Base-by-base conservation (phyloP, 2,329 filamentous ascomycete genomes). In the Corynespora cassiicola region DNA sequence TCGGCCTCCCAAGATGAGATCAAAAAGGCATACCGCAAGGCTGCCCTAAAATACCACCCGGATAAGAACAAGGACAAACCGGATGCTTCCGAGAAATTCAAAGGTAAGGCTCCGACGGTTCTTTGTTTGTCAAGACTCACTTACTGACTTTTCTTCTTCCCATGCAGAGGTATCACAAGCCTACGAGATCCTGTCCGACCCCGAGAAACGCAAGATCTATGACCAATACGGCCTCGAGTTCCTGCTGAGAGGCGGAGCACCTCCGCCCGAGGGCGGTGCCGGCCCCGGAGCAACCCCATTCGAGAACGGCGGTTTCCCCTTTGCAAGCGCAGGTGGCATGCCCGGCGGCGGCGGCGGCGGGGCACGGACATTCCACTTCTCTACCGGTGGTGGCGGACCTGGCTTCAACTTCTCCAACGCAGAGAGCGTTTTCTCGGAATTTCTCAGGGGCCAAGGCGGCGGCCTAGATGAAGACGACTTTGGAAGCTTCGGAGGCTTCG, bases 61-160 rank as follows among this genome's bases (percentile, higher is more conserved):
- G 94, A 99, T 77, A 99, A 97, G 79, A 99, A 97, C 79, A 91
- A 91, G 71, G 86, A 95, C 73, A 90, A 92, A 58, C 84, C 90
- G 19, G 75, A 83, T 35, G 89, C 92, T 7, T 78, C 83, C 45
- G 94, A 97, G 68, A 96, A 92, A 72, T 99, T 99, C 79, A 99
- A 99, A 75, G 79, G 79, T 79, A 70, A 48, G 69, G 56, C 26
- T 20, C 29, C 33, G 22, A 15, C 19, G 12, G 7, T 12, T 15
- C 18, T 23, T 5, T 15, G 2, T 32, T 12, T 43, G 17, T 30
- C n/a, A 9, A 8, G 15, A 15, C 5, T 7, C 22, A 21, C 1
- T 40, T 44, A 36, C 53, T 63, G 36, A 65, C 25, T 16, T 20
- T 22, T 30, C 18, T 29, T 14, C 18, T 16, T 38, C 16, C 12